Conservation (phyloP, 1,139 yeast species). For the Lodderomyces theae region DNA sequence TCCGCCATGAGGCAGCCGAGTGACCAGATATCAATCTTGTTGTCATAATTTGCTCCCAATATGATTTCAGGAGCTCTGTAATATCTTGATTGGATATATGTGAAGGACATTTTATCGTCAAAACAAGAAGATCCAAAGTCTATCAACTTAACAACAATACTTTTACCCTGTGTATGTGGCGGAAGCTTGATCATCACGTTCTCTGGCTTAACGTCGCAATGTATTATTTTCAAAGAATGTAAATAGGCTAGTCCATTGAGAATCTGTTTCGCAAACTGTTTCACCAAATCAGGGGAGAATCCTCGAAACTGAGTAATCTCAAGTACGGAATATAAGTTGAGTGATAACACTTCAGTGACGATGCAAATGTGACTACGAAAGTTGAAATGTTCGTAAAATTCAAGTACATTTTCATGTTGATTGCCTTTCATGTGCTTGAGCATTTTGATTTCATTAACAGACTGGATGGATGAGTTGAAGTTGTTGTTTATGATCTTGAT, state of each 20-base stretch:
- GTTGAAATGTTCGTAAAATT: constrained; percentile 68
- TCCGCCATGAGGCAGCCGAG: constrained; percentile 70
- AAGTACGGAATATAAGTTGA: constrained; percentile 65
- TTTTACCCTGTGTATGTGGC: constrained; percentile 14
- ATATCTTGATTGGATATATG: constrained; percentile 63
- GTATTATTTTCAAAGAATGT: constrained; percentile 58
- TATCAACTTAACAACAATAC: constrained; percentile 49
- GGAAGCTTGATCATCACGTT: constrained; percentile 54
- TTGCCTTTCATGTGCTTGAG: constrained; percentile 42
- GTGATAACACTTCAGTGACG: constrained; percentile 66
- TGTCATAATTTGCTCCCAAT: constrained; percentile 70
- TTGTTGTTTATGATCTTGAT: constrained; percentile 76
- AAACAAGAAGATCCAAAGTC: constrained; percentile 66
- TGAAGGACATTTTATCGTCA: constrained; percentile 44
- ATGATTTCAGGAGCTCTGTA: constrained; percentile 79
- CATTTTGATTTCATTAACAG: constrained; percentile 73
- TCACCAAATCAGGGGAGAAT: constrained; percentile 49
- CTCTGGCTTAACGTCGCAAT: constrained; percentile 78
- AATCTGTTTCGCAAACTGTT: constrained; percentile 52
- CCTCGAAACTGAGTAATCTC: constrained; percentile 65
- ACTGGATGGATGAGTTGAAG: constrained; percentile 67
- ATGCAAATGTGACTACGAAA: constrained; percentile 85
- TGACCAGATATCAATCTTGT: constrained; percentile 79
- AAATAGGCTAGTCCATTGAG: constrained; percentile 59
- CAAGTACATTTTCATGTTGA: constrained; percentile 31